Base-by-base conservation (phyloP, 257 asterid species). In the Agastache rugosa region DNA sequence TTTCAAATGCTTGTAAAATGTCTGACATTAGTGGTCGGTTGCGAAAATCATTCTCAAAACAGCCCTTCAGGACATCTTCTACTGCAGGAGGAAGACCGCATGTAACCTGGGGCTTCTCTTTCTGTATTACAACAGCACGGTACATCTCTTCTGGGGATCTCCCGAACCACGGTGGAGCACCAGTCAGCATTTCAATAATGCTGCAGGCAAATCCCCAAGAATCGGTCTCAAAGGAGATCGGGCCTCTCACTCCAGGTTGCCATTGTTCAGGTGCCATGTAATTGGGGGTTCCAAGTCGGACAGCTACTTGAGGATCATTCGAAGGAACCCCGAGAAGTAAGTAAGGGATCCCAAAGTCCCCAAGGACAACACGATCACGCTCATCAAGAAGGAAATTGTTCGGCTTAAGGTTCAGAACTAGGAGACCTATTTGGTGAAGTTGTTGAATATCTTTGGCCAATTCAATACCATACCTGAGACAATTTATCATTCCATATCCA, bases 231-330 rank as follows among this genome's bases (percentile, higher is more conserved):
- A 71, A 71, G 61, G 90, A 75, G 75, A 89, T 77, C 39, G 92
- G 95, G 50, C 95, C 95, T 82, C 92, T 85, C 25, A 83, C 82
- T 76, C 80, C 89, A 11, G 92, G 95, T 70, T 87, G 76, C 95
- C 95, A 89, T 53, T 87, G 95, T 81, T 89, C 95, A 1, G 90
- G 92, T 69, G 95, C 95, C 88, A 89, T 87, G 81, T 89, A 89
- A 64, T 82, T 85, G 45, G 89, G 92, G 63, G 89, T 87, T 17
- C 95, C 95, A 60, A 75, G 85, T 70, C 87, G 82, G 37, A 71
- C 27, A 37, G 77, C 85, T 56, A 82, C 45, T 74, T 77, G 74
- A 63, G 87, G 29, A 74, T 87, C 84, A 6, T 54, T 45, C 55
- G 79, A 84, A 41, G 76, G 73, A 76, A 82, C 65, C 64, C 88